These are phyloP conservation scores for Candida piceae DNA, from an alignment of 805 yeast species.

Conservation along the genomic window DNA sequence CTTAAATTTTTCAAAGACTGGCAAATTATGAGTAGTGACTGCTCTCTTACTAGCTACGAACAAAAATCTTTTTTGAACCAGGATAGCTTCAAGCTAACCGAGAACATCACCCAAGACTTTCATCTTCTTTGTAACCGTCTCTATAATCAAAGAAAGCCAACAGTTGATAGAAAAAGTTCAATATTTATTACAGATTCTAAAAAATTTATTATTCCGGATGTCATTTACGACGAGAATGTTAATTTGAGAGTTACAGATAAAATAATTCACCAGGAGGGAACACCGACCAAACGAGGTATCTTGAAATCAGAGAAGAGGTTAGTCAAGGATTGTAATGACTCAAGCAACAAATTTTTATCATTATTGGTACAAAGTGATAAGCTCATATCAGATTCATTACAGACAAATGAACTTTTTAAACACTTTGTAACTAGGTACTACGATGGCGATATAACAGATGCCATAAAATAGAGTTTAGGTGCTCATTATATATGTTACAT, in stretches of 20 bases:
- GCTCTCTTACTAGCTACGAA: constrained; percentile 14
- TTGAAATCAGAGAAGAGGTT: constrained; percentile 11
- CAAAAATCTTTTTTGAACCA: constrained; percentile 9
- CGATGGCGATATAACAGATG: no score
- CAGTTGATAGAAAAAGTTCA: constrained; percentile 4
- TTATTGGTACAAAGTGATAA: no score
- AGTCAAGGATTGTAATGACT: constrained; percentile 10
- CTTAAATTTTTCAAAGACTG: constrained; percentile 34
- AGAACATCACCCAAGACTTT: constrained; percentile 7
- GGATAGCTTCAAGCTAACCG: constrained; percentile 12
- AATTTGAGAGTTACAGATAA: constrained; percentile 6
- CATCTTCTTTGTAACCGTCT: constrained; percentile 7
- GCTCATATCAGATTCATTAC: no score
- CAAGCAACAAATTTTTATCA: no score
- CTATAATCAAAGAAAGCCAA: constrained; percentile 15
- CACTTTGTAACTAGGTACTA: no score
- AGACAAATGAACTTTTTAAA: no score
- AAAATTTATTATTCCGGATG: constrained; percentile 15
- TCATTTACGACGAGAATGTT: constrained; percentile 7
- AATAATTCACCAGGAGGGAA: not conserved
- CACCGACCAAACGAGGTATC: constrained; percentile 10
- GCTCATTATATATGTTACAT: no score
- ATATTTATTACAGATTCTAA: constrained; percentile 9
- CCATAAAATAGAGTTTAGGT: no score
- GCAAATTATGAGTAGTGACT: constrained; percentile 13